Evolutionary conservation across 2,329 filamentous ascomycete genomes (phyloP).

Genomic region (Microsporum audouinii): DNA sequence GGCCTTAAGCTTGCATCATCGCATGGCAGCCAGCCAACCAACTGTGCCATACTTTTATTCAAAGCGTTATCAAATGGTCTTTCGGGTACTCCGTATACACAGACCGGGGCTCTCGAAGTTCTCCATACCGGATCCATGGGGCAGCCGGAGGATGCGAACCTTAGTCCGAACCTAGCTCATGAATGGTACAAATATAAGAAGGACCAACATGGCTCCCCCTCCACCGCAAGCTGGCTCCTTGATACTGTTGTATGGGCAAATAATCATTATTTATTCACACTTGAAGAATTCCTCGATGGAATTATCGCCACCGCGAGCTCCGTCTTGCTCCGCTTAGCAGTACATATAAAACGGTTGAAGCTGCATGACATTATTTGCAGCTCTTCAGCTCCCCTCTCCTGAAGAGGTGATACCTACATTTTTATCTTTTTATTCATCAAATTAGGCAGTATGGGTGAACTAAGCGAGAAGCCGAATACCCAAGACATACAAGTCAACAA

Average conservation of each 20-base stretch:
- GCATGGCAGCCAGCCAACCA: background rate
- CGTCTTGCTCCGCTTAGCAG: background rate
- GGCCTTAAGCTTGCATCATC: background rate
- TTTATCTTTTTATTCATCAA: background rate
- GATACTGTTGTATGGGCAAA: background rate
- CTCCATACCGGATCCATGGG: background rate
- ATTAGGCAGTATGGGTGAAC: background rate
- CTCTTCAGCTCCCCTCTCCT: background rate
- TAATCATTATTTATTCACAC: too few species aligned
- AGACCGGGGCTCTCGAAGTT: background rate
- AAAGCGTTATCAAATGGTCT: background rate
- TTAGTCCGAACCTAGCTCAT: background rate
- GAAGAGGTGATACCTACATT: background rate
- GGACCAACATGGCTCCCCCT: background rate
- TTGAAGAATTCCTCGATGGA: background rate
- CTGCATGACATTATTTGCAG: background rate
- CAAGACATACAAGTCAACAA: background rate
- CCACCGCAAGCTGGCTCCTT: background rate
- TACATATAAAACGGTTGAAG: background rate
- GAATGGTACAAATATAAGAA: background rate
- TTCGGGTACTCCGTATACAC: background rate
- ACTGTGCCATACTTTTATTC: background rate
- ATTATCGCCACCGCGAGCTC: background rate
- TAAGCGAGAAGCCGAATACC: background rate
- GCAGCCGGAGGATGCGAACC: background rate